These are phyloP conservation scores for Taphrina wiesneri DNA, from an alignment of 1,139 yeast species.

Conservation along the genomic window DNA sequence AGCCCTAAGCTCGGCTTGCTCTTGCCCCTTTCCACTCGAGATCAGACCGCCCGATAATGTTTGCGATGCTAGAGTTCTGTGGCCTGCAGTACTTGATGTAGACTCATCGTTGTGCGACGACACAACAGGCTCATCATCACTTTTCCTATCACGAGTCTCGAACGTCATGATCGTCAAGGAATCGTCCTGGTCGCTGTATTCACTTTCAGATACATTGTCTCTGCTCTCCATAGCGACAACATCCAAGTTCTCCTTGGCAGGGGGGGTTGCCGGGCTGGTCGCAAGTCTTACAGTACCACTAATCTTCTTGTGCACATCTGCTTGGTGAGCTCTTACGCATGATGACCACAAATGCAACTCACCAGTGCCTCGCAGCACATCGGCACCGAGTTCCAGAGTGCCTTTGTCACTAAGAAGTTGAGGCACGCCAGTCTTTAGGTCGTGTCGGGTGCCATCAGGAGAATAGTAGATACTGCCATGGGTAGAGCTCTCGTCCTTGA, in stretches of 20 bases:
- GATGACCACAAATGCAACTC: background rate
- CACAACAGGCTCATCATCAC: background rate
- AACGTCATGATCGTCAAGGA: background rate
- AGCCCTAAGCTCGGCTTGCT: background rate
- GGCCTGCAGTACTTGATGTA: background rate
- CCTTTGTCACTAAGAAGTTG: slow-evolving; percentile 9
- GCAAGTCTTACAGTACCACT: background rate
- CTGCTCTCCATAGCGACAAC: background rate
- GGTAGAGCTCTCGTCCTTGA: slow-evolving; percentile 4
- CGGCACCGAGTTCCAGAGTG: background rate
- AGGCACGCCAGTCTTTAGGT: background rate
- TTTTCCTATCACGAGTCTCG: background rate
- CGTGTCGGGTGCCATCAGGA: background rate
- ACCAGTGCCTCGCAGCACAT: background rate
- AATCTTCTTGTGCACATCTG: background rate
- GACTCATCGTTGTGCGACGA: background rate
- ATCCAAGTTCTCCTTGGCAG: background rate
- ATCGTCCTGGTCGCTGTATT: background rate
- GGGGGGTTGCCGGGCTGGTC: slow-evolving; percentile 1
- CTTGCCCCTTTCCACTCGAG: too few relatives aligned
- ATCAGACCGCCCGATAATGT: too few relatives aligned
- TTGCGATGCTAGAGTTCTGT: too few relatives aligned
- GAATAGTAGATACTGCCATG: slow-evolving; percentile 3
- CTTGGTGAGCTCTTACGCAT: background rate
- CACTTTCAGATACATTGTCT: background rate